phyloP scores from a whole-genome alignment of 257 asterid species.

The Rhazya stricta region DNA sequence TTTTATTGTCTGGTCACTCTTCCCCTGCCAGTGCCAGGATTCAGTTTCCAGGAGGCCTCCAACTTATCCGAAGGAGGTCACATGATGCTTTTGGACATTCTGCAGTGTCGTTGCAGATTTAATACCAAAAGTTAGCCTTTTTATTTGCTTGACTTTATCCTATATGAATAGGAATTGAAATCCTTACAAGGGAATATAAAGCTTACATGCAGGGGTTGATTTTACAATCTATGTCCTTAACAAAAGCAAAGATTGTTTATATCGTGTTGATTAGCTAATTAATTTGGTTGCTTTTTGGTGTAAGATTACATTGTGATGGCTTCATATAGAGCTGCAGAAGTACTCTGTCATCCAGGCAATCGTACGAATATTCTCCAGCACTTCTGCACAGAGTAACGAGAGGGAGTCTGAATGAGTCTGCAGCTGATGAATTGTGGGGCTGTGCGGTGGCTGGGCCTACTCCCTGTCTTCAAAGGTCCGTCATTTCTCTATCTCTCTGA shows the following conservation, averaged over 20 bases:
- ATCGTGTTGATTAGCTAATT: neutral
- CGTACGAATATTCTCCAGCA: neutral
- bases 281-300: neutral
- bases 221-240: neutral
- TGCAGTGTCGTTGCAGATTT: neutral
- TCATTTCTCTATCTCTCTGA: neutral
- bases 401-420: neutral
- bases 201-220: neutral
- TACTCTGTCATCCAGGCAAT: neutral
- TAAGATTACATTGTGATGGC: constrained; percentile 4
- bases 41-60: neutral
- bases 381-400: neutral
- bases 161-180: neutral
- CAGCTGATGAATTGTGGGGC: no score
- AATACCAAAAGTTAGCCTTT: neutral
- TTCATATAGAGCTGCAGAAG: neutral
- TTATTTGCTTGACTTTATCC: neutral
- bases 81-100: neutral
- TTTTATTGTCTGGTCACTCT: neutral
- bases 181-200: neutral
- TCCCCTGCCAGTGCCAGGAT: neutral
- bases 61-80: neutral
- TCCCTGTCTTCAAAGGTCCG: neutral
- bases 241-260: neutral
- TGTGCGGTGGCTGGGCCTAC: neutral